A percentile compares a stretch with the other conserved stretches of the same genome.
Evolutionary conservation across 306 rosid genomes (phyloP).

Genomic region (Trifolium subterraneum): DNA sequence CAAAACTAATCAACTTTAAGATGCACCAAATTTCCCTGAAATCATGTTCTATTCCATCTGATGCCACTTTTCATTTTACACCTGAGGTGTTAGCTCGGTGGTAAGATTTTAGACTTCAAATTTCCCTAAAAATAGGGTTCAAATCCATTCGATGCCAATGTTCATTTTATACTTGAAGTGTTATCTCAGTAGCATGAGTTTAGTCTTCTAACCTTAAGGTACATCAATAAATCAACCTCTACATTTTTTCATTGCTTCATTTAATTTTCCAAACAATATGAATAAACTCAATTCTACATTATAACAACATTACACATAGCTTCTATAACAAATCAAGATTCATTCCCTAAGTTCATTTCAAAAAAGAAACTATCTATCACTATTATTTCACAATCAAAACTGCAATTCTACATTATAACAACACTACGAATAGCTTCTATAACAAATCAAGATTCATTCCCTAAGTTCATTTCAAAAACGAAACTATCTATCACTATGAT

Average conservation of each 20-base stretch:
- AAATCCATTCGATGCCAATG: no score
- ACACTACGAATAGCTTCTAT: not conserved
- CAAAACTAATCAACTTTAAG: not conserved
- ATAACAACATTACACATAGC: not conserved
- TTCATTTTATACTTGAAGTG: no score
- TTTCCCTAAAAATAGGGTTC: not conserved
- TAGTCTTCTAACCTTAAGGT: no score
- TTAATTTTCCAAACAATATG: conserved; percentile 15
- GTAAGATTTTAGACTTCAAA: not conserved
- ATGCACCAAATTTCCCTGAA: not conserved
- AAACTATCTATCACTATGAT: not conserved
- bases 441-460: not conserved
- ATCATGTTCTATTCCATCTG: no score
- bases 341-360: not conserved
- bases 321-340: not conserved
- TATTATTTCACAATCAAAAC: not conserved
- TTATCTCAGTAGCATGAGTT: no score
- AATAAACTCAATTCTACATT: not conserved
- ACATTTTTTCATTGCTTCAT: not conserved
- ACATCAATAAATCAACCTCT: not conserved
- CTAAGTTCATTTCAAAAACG: not conserved
- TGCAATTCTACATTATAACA: not conserved
- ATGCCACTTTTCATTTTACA: no score
- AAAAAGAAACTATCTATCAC: conserved; percentile 3
- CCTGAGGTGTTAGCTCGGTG: no score